These are phyloP conservation scores for Phaeosphaeriaceae sp. DNA, from an alignment of 2,329 filamentous ascomycete species.

Conservation along the genomic window DNA sequence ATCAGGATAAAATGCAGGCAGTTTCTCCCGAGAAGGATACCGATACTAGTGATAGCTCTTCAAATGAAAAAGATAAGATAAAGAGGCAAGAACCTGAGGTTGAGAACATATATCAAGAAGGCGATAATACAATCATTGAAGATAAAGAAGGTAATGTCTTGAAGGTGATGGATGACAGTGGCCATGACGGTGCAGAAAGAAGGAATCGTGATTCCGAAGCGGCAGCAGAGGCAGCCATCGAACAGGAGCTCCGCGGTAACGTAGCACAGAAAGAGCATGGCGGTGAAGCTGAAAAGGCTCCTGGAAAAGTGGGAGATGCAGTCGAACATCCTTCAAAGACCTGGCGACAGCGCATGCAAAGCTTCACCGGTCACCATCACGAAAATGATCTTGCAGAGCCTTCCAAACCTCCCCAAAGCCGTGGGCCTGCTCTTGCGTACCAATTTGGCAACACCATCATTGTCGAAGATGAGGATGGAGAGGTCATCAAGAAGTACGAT, in stretches of 20 bases:
- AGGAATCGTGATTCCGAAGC: constrained; percentile 65
- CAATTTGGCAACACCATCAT: constrained; percentile 90
- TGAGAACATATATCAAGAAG: constrained; percentile 81
- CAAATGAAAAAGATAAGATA: constrained; percentile 43
- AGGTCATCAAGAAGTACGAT: constrained; percentile 85
- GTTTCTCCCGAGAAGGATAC: constrained; percentile 52
- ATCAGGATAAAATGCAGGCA: constrained; percentile 41
- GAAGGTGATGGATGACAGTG: constrained; percentile 62
- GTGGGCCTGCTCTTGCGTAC: constrained; percentile 80
- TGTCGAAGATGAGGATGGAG: constrained; percentile 84
- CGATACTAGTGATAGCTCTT: constrained; percentile 47
- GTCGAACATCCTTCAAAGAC: constrained; percentile 47
- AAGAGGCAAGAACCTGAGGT: constrained; percentile 28
- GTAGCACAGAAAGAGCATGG: constrained; percentile 58
- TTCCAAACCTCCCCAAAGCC: constrained; percentile 47
- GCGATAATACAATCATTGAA: constrained; percentile 79
- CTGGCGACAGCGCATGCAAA: constrained; percentile 55
- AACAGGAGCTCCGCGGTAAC: constrained; percentile 53
- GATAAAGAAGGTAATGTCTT: constrained; percentile 87
- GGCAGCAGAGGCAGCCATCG: constrained; percentile 60
- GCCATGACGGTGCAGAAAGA: constrained; percentile 61
- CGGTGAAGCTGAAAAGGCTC: constrained; percentile 44
- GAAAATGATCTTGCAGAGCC: constrained; percentile 46
- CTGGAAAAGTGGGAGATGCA: constrained; percentile 46
- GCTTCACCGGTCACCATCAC: constrained; percentile 52